Base-by-base conservation (phyloP, 805 yeast species). In the Candida nemodendra region DNA sequence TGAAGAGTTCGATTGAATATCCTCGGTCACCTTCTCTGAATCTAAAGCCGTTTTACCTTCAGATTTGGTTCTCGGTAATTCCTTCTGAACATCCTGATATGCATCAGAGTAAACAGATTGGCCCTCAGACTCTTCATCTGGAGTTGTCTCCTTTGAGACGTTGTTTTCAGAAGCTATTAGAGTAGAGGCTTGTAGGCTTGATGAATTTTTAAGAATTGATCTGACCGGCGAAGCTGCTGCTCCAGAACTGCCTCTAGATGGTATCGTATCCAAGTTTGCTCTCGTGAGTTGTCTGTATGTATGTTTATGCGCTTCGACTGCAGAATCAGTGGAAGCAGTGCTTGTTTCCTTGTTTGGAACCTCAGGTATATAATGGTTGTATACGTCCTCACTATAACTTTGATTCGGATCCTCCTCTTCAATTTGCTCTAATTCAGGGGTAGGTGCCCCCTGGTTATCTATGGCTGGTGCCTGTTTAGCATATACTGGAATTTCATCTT, bases 41-140 rank as follows among this genome's bases (percentile, higher is more conserved):
- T 47, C 49, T 12, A 22, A 18, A 17, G 24, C 31, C 4, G 30
- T 24, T 9, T 29, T 30, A 12, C 23, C 19, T 12, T 12, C 21
- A 11, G 24, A 18, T 28, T n/a, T n/a, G 24, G 12, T 18, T 18
- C 8, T 16, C 11, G n/a, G 9, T 6, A 17, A 27, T 14, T 19
- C 9, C 14, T 27, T 29, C 30, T 31, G 29, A 13, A 41, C 34
- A 18, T 47, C 54, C 25, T 50, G 54, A 4, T 41, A 36, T 11
- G 61, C 61, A 38, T 56, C 61, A 1, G 59, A 53, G 24, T 54
- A 54, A 1, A 50, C 43, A 3, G 54, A 47, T 18, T 44, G 45
- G 2, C 46, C 51, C n/a, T 41, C 55, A 5, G 48, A 45, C 9
- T 44, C 48, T 9, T 35, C 46, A 7, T 37, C 48, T 13, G 29